A percentile compares a stretch with the other conserved stretches of the same genome.
Conservation (phyloP, 768 basidiomycete species). For the Vararia minispora region DNA sequence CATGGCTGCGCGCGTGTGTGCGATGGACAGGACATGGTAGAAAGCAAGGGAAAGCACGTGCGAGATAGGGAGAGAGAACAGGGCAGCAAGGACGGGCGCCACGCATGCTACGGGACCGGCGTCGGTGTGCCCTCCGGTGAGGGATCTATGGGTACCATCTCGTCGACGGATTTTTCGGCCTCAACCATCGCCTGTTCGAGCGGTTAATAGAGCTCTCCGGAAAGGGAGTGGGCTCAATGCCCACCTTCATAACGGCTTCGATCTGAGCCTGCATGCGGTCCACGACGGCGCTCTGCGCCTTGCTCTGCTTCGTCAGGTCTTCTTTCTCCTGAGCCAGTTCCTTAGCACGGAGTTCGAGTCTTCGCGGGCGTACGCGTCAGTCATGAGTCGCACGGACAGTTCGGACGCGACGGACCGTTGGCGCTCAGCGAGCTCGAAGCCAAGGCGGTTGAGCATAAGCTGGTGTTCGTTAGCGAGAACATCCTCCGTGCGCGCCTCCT, state of each 20-base stretch:
- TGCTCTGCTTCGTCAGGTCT: constrained; percentile 71
- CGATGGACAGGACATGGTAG: too few relatives aligned
- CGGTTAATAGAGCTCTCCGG: neutral
- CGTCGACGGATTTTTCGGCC: constrained; percentile 14
- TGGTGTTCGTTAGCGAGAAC: constrained; percentile 64
- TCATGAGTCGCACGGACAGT: constrained; percentile 5
- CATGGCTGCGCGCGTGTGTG: too few relatives aligned
- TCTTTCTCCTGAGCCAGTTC: constrained; percentile 64
- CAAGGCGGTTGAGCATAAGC: constrained; percentile 78
- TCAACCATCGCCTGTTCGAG: constrained; percentile 11
- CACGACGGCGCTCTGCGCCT: constrained; percentile 56
- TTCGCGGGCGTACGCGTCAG: constrained; percentile 20
- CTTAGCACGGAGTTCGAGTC: constrained; percentile 60
- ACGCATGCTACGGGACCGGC: too few relatives aligned
- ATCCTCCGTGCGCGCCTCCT: constrained; percentile 48
- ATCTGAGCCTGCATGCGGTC: constrained; percentile 74
- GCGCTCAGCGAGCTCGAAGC: constrained; percentile 80
- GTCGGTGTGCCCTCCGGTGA: too few relatives aligned
- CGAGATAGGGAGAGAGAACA: too few relatives aligned
- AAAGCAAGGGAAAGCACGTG: too few relatives aligned
- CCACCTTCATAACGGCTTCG: constrained; percentile 67
- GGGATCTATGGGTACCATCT: constrained; percentile 9
- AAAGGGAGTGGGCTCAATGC: constrained; percentile 1
- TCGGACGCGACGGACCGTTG: constrained; percentile 47
- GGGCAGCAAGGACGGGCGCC: too few relatives aligned